Evolutionary conservation across 2,329 filamentous ascomycete genomes (phyloP), one percentile per base, ranked within the genome.

Genomic region (Fusarium transvaalense): DNA sequence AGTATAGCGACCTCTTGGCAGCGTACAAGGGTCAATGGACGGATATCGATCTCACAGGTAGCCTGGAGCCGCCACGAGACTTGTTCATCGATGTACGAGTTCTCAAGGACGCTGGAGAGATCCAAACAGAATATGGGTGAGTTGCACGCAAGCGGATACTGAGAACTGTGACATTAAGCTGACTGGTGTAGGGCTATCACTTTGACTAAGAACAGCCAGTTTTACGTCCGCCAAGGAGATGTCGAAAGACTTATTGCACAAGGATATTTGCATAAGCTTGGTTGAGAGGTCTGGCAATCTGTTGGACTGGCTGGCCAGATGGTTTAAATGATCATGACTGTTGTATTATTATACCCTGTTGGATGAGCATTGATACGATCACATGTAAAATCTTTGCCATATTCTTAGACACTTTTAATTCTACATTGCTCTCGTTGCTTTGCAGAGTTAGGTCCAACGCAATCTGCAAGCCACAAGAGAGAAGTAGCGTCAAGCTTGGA

Each of bases 21-120:
- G 93, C 94, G 3, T 97, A 97, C 80, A 99, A 99, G 78, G 96
- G 96, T 1, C 94, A 97, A 75, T 99, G 95, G 95, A 98, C 95
- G 21, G 96, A 99, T 77, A 92, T 99, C 71, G 96, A 99, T 79
- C 83, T 99, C 56, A 97, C 96, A 4, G 96, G 96, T 32, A 96
- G 92, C 75, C 83, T 99, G 76, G 94, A 97, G 76, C 96, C 96
- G 25, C 96, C 96, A n/a, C 89, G 89, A 73, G 96, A 99, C 80
- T 82, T 99, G 54, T 99, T 98, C 78, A 97, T 99, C 74, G 96
- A 99, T 78, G 96, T 99, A 35, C 86, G 96, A 46, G 96, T 99
- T 48, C 82, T 99, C 68, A 97, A 96, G 78, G 96, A 99, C 82
- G 96, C 95, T 2, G 96, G 97, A 6, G 96, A 99, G 83, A 97